Percentiles rank a stretch among this genome's conserved stretches.
phyloP scores from a whole-genome alignment of 2,329 filamentous ascomycete species.

The Bipolaris bicolor region DNA sequence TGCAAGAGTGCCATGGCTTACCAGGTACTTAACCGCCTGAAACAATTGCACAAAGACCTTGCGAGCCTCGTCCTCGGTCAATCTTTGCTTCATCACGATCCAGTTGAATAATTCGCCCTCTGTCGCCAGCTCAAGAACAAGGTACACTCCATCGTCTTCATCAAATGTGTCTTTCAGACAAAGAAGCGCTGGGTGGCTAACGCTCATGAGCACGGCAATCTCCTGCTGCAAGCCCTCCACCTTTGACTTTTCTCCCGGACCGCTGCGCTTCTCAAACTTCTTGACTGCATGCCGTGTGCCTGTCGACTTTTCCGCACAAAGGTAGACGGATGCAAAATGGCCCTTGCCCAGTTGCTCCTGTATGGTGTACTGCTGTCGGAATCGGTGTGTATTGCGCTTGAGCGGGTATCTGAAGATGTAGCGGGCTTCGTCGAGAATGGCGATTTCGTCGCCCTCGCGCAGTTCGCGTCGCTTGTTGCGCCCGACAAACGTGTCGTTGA shows the following conservation, averaged over 20 bases:
- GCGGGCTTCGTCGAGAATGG: conserved; percentile 80
- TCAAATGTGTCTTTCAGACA: conserved; percentile 96
- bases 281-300: conserved; percentile 91
- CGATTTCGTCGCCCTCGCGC: conserved; percentile 88
- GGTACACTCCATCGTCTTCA: conserved; percentile 86
- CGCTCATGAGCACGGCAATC: conserved; percentile 95
- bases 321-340: conserved; percentile 91
- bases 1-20: conserved; percentile 54
- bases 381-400: conserved; percentile 66
- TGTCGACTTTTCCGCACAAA: conserved; percentile 84
- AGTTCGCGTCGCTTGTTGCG: conserved; percentile 91
- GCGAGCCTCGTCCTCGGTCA: conserved; percentile 81
- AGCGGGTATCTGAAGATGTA: conserved; percentile 90
- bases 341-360: conserved; percentile 89
- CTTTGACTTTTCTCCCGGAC: conserved; percentile 82
- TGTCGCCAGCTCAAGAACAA: conserved; percentile 86
- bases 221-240: conserved; percentile 90
- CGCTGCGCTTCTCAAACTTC: conserved; percentile 84
- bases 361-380: conserved; percentile 84
- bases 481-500: conserved; percentile 89
- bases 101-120: conserved; percentile 96
- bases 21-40: conserved; percentile 91
- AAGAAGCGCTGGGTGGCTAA: conserved; percentile 90
- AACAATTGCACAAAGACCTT: conserved; percentile 92
- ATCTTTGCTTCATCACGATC: conserved; percentile 88